Evolutionary conservation across 2,329 filamentous ascomycete species (phyloP), one percentile per base, ranked within the genome.

Genomic region (Sclerotinia spermophila): DNA sequence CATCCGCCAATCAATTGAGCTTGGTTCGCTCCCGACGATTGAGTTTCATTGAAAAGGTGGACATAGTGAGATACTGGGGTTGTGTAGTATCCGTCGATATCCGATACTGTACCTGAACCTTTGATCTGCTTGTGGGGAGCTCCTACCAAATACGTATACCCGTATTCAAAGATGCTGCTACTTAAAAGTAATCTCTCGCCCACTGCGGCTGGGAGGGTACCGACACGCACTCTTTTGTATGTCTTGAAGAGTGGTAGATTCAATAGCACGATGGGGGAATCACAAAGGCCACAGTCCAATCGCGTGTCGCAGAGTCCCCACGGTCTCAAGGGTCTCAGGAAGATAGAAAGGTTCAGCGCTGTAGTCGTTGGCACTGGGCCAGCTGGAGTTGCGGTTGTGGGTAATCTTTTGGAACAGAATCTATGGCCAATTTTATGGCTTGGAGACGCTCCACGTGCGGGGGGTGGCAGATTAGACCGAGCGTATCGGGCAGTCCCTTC

Each of bases 401-500:
- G 88, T n/a, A 89, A 88, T 75, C 79, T 90, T 27, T 81, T 90
- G 27, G 86, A 89, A 75, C 82, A 83, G 44, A 82, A 83, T 61
- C 80, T 84, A 11, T 79, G 81, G 13, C 83, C 83, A 21, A 83
- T 90, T 64, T 78, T 86, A 67, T 90, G 88, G 88, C 81, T 89
- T 55, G 88, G 90, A 75, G 82, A 86, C 45, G 24, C 2, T 30
- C 6, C 3, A 19, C 76, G 78, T 3, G 89, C 90, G 75, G 79
- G 84, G 35, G 87, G 81, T 40, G 86, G 86, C 6, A 81, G 85
- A 56, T 80, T 88, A 44, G 81, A 85, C 74, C 81, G 82, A 71
- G 82, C 82, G 76, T 90, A 90, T 76, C 83, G 87, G 62, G 87
- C 89, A 76, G 88, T 90, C 30, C 87, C 87, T 24, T 84, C 83